Base-by-base conservation (phyloP, 2,329 filamentous ascomycete species). In the Fusarium sp. region DNA sequence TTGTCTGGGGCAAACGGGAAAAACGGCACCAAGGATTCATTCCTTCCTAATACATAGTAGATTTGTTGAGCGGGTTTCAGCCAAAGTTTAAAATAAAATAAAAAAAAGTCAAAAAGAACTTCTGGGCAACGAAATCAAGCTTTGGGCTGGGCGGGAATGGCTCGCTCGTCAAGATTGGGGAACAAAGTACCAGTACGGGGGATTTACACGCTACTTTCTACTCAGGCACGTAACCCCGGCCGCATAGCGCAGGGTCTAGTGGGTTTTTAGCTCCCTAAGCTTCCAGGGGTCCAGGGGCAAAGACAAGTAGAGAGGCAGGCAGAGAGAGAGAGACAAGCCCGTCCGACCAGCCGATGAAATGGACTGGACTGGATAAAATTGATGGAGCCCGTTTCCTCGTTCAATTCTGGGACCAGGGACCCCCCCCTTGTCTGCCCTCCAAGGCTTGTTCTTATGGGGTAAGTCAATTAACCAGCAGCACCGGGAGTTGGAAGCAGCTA, bases 231-330 rank as follows among this genome's bases (percentile, higher is more conserved):
- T 51, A 27, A 51, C 6, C 49, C 49, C 12, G 33, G 46, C 24
- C 27, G 66, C 58, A 20, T 44, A 35, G 46, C 49, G 55, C 57
- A 29, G 61, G 29, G 46, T 36, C 33, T 60, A 60, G 58, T 44
- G 27, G 24, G 17, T 16, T 40, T 40, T 22, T 22, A 36, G 35
- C 42, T 42, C 17, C 17, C 8, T 17, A 51, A 51, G 46, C 27
- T 63, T 42, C 40, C 64, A 69, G 66, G 60, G 69, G 60, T 72
- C 56, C 53, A 70, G 66, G 69, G 70, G 69, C 56, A 60, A 60
- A 24, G 40, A 44, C 40, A 42, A n/a, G 38, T 11, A 10, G 24
- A 33, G 27, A 36, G 51, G 11, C 6, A 42, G 51, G 51, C 33
- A 27, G 7, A 11, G 27, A 40, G 31, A n/a, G n/a, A 17, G 27